Percentiles rank a stretch among this genome's conserved stretches.
Evolutionary conservation across 306 rosid species (phyloP).

Genomic region (Alnus rubra): DNA sequence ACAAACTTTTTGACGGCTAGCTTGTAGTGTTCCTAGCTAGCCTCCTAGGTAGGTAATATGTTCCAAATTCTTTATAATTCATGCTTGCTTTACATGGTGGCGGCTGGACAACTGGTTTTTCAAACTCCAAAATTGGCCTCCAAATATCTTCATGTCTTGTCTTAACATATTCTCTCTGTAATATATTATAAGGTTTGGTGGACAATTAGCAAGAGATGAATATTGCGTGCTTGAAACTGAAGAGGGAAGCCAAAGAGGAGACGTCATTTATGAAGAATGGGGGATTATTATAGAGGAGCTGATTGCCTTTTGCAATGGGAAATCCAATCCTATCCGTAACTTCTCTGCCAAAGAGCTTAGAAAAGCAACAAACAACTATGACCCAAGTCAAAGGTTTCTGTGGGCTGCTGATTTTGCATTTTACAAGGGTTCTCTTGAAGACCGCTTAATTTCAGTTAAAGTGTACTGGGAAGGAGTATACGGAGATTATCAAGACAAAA

Average conservation of each 20-base stretch:
- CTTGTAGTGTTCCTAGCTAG: too few species aligned
- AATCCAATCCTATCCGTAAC: not conserved
- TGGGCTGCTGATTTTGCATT: not conserved
- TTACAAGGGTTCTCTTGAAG: not conserved
- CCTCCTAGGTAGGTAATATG: not conserved
- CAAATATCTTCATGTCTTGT: not conserved
- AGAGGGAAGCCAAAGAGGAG: not conserved
- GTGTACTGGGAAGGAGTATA: too few species aligned
- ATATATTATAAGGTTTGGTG: not conserved
- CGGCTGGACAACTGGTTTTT: not conserved
- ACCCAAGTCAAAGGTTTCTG: not conserved
- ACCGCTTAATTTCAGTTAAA: not conserved
- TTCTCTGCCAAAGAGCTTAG: not conserved
- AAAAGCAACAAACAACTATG: not conserved
- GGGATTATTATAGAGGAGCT: not conserved
- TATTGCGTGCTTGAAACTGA: not conserved
- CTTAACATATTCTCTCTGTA: not conserved
- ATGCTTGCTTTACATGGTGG: not conserved
- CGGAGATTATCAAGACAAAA: too few species aligned
- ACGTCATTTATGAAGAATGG: not conserved
- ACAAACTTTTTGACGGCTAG: too few species aligned
- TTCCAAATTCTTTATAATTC: not conserved
- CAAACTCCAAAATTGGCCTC: not conserved
- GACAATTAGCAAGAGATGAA: not conserved
- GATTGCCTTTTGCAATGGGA: not conserved